phyloP scores from a whole-genome alignment of 2,329 filamentous ascomycete genomes.

The Neoascochyta sp. region DNA sequence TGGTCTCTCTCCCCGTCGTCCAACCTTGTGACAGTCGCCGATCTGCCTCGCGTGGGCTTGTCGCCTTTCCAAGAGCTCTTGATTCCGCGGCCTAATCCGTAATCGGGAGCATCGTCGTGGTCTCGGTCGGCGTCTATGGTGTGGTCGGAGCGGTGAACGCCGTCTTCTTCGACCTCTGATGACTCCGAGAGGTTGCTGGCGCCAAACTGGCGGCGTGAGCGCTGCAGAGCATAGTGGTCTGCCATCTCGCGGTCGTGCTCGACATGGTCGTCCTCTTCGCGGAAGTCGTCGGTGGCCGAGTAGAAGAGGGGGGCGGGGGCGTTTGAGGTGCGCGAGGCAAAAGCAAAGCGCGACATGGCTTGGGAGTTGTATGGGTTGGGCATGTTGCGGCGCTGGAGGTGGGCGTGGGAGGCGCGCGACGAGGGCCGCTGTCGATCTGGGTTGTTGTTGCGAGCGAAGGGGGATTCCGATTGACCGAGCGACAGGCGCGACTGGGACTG shows the following conservation, averaged over 20 bases:
- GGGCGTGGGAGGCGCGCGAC: constrained; percentile 49
- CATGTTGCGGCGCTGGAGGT: constrained; percentile 52
- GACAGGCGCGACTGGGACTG: constrained; percentile 92
- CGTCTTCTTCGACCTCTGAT: constrained; percentile 73
- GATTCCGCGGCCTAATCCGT: constrained; percentile 49
- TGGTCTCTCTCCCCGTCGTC: constrained; percentile 40
- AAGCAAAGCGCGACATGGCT: constrained; percentile 69
- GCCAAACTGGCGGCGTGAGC: constrained; percentile 83
- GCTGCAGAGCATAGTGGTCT: constrained; percentile 89
- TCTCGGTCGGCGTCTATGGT: constrained; percentile 48
- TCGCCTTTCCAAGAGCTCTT: constrained; percentile 56
- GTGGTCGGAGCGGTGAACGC: constrained; percentile 47
- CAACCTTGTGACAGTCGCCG: constrained; percentile 29
- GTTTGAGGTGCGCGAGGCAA: constrained; percentile 70
- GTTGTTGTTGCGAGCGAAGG: constrained; percentile 49
- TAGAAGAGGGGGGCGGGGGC: constrained; percentile 92
- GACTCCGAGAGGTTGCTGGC: constrained; percentile 81
- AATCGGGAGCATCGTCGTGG: constrained; percentile 38
- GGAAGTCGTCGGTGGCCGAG: constrained; percentile 83
- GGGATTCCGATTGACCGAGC: constrained; percentile 54
- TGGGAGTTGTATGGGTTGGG: constrained; percentile 71
- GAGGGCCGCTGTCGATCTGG: constrained; percentile 43
- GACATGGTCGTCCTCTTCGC: constrained; percentile 88
- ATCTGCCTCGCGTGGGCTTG: constrained; percentile 42
- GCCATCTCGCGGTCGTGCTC: constrained; percentile 87